Base-by-base conservation (phyloP, 352 stramenopile genomes). In the Paralagenidium karlingii region DNA sequence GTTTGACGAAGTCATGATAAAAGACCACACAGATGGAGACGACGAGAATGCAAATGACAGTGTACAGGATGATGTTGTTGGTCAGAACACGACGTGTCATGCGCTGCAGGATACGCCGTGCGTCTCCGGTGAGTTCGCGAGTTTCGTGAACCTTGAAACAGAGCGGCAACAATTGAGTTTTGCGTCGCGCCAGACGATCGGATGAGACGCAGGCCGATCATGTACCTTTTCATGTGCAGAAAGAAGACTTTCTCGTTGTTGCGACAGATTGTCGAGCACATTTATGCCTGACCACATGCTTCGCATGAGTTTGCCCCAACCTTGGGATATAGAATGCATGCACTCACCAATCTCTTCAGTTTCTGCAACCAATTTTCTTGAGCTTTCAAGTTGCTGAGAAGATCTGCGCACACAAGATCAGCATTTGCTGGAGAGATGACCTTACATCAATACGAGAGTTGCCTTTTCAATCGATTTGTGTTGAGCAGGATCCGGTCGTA, bases 61-160 rank as follows among this genome's bases (percentile, higher is more conserved):
- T 82, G 53, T 82, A 88, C 38, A 88, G 55, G 38, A 84, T 68
- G 45, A 86, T 78, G 5, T 55, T 76, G 57, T 88, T 83, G 38
- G 69, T 85, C 48, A 86, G 59, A 34, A 82, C 66, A 27, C 75
- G 75, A 3, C 73, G 71, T 30, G 66, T 71, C 75, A 88, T 85
- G 21, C 67, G 68, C 55, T 83, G 62, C 29, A 88, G 34, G 22
- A 88, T 63, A 21, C 69, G 68, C 3, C 69, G 50, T 22, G 71
- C 71, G 36, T 88, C 75, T 24, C 51, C 63, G 19, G 68, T 83
- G 47, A 71, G 63, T 7, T 71, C 71, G 8, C 68, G 60, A n/a
- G 75, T 86, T 44, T 82, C 75, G 24, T 68, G 69, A 3, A 87
- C 71, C 71, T 85, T 26, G 4, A 46, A 2, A 34, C 34, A 24